phyloP scores from a whole-genome alignment of 2,329 filamentous ascomycete genomes.

The Sporothrix dimorphospora region DNA sequence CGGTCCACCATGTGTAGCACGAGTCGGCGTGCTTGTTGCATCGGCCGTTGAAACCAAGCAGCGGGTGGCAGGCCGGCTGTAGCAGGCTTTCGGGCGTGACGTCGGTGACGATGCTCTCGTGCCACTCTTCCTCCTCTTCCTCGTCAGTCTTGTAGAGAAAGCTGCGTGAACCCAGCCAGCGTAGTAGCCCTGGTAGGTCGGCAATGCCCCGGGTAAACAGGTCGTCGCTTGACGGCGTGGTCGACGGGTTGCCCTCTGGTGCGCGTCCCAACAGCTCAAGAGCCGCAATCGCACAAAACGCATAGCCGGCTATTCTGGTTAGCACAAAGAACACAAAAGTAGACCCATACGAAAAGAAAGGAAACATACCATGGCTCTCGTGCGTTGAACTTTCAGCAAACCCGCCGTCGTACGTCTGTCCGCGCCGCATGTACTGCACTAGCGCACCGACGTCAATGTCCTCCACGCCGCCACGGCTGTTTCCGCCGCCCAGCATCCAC shows the following conservation, averaged over 20 bases:
- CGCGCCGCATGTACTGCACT: constrained; percentile 66
- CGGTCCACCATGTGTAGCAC: constrained; percentile 94
- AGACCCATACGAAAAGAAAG: background rate
- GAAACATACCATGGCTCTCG: constrained; percentile 74
- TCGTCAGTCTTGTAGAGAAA: constrained; percentile 58
- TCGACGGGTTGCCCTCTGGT: constrained; percentile 41
- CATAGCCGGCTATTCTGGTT: constrained; percentile 73
- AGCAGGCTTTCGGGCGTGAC: background rate
- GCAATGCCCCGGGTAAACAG: constrained; percentile 46
- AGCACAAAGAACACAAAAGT: constrained; percentile 21
- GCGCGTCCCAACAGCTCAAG: constrained; percentile 74
- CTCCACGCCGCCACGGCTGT: constrained; percentile 50
- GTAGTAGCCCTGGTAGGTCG: constrained; percentile 43
- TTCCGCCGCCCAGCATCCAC: constrained; percentile 74
- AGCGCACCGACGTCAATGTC: constrained; percentile 77
- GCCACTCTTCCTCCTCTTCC: constrained; percentile 45
- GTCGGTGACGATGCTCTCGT: constrained; percentile 38
- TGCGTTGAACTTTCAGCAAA: constrained; percentile 76
- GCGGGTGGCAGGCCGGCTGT: constrained; percentile 36
- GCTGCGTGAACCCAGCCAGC: constrained; percentile 63
- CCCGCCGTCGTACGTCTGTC: constrained; percentile 80
- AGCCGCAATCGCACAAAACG: constrained; percentile 82
- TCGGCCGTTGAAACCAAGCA: constrained; percentile 81
- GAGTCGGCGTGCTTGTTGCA: constrained; percentile 92
- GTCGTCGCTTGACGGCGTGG: constrained; percentile 35